Base-by-base conservation (phyloP, 805 yeast genomes). In the Zygosaccharomyces rouxii region DNA sequence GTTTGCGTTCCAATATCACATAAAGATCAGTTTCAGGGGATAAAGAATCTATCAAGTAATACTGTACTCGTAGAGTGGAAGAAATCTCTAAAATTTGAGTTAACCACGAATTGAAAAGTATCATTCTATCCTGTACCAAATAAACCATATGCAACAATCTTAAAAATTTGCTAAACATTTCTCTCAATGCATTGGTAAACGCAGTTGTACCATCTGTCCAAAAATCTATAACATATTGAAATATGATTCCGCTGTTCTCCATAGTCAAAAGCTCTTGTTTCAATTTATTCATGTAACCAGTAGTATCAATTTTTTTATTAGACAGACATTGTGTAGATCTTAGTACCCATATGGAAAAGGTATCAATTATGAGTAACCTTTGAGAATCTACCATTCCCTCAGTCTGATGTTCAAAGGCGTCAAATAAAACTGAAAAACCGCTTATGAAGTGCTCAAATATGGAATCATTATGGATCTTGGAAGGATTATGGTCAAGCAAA, bases 121-220 rank as follows among this genome's bases (percentile, higher is more conserved):
- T 38, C 35, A 61, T 54, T 14, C 59, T 53, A 0, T 38, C 38
- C 16, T 49, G 55, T 10, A 55, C 26, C n/a, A 53, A 44, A 37
- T 59, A 55, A 39, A 67, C 52, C 14, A 54, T 52, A 29, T 68
- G 68, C 35, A 76, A 44, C 19, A 80, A 69, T 1, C 57, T 52
- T 9, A 83, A 62, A 43, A 83, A 58, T 55, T 83, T 87, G 2
- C 63, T 46, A 42, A 88, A 76, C 40, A 89, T 59, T 28, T 80
- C 86, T 47, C 73, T 76, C 45, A 87, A 63, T 0, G 95, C 83
- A 58, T 84, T 86, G 5, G 84, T 80, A 23, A 86, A 63, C 0
- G 95, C 82, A 2, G 86, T 80, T 4, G 84, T 82, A 1, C 86
- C 77, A 44, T 83, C 86, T 46, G 79, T 80, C 81, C 89, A 82